A percentile compares a stretch with the other conserved stretches of the same genome.
Conservation (phyloP, 2,329 filamentous ascomycete species). For the Phoma sp. region DNA sequence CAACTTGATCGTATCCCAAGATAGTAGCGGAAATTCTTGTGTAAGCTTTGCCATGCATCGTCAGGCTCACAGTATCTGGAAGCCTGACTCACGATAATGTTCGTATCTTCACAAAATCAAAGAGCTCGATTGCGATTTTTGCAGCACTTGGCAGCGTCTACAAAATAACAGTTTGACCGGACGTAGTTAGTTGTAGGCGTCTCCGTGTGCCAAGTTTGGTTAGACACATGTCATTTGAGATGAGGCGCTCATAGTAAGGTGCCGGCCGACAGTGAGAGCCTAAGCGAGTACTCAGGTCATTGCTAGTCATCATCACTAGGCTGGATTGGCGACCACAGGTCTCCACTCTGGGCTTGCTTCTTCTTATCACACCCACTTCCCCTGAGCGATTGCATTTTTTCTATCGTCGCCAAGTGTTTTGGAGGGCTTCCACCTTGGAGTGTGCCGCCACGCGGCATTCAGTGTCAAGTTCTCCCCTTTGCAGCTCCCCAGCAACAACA, state of each 20-base stretch:
- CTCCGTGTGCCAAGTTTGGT: neutral
- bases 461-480: too few relatives aligned
- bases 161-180: neutral
- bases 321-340: neutral
- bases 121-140: neutral
- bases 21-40: neutral
- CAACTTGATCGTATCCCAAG: neutral
- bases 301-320: neutral
- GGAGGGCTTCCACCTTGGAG: too few relatives aligned
- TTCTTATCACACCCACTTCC: neutral
- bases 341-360: neutral
- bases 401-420: neutral
- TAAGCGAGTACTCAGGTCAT: neutral
- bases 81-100: neutral
- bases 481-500: too few relatives aligned
- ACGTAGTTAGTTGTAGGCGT: neutral
- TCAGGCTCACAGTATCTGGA: neutral
- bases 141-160: neutral
- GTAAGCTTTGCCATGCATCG: neutral
- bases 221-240: neutral
- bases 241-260: neutral
- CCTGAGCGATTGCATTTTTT: neutral
- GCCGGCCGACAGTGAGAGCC: neutral
- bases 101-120: neutral
- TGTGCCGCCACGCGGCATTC: too few relatives aligned